These are phyloP conservation scores for Alternaria atra DNA, from an alignment of 2,329 filamentous ascomycete genomes.

Conservation along the genomic window DNA sequence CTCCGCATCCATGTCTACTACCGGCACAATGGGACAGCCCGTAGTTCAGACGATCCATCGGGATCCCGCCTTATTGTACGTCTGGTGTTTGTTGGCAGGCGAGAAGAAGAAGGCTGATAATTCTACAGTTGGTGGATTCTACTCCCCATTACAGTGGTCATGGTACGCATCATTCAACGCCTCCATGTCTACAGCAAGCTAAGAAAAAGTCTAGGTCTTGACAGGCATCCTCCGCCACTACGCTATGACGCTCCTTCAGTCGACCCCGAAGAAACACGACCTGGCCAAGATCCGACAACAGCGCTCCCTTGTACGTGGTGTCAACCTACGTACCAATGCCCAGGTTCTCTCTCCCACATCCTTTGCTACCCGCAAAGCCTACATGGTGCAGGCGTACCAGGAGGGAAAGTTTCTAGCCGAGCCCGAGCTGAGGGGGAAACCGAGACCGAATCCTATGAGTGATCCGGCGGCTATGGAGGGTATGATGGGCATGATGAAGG, in stretches of 20 bases:
- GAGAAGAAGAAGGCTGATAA: slow-evolving; percentile 31
- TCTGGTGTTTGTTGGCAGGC: slow-evolving; percentile 18
- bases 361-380: slow-evolving; percentile 82
- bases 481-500: slow-evolving; percentile 99
- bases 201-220: slow-evolving; percentile 67
- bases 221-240: slow-evolving; percentile 97
- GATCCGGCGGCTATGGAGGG: slow-evolving; percentile 98
- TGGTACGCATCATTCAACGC: slow-evolving; percentile 64
- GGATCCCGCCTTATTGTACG: slow-evolving; percentile 98
- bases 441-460: slow-evolving; percentile 90
- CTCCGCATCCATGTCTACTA: slow-evolving; percentile 25
- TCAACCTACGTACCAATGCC: slow-evolving; percentile 84
- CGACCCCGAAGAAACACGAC: slow-evolving; percentile 82
- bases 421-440: slow-evolving; percentile 83
- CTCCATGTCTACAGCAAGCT: background rate
- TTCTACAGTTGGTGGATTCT: slow-evolving; percentile 92
- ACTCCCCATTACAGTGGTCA: slow-evolving; percentile 95
- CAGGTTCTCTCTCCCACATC: slow-evolving; percentile 78
- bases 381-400: slow-evolving; percentile 82
- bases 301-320: slow-evolving; percentile 79
- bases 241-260: slow-evolving; percentile 88
- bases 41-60: slow-evolving; percentile 94
- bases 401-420: slow-evolving; percentile 89
- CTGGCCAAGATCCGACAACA: slow-evolving; percentile 83
- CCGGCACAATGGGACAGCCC: slow-evolving; percentile 76